Percentiles rank a stretch among this genome's conserved stretches.
phyloP scores from a whole-genome alignment of 805 yeast species.

The Candida gorgasii region DNA sequence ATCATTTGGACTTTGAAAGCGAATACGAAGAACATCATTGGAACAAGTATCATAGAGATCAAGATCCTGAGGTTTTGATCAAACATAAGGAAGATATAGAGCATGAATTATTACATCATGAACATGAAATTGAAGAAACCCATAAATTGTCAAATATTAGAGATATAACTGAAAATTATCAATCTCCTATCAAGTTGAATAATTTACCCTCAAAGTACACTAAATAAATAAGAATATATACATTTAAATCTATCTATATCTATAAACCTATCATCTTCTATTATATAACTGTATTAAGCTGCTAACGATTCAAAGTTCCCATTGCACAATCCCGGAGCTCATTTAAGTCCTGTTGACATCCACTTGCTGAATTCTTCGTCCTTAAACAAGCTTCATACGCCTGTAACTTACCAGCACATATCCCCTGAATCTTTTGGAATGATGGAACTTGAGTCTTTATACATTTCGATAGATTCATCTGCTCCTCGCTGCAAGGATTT shows the following conservation, averaged over 20 bases:
- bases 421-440: slow-evolving; percentile 63
- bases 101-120: slow-evolving; percentile 82
- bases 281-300: too few relatives aligned
- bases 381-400: slow-evolving; percentile 68
- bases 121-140: slow-evolving; percentile 74
- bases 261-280: too few relatives aligned
- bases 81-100: slow-evolving; percentile 90
- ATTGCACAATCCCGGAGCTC: slow-evolving; percentile 68
- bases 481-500: slow-evolving; percentile 54
- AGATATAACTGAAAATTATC: slow-evolving; percentile 27
- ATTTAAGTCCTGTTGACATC: slow-evolving; percentile 54
- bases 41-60: slow-evolving; percentile 72
- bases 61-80: slow-evolving; percentile 77
- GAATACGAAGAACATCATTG: slow-evolving; percentile 96
- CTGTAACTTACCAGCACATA: slow-evolving; percentile 58
- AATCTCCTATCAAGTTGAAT: slow-evolving; percentile 29
- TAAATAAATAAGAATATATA: too few relatives aligned
- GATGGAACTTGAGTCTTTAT: slow-evolving; percentile 67
- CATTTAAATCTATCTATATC: background rate
- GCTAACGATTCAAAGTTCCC: slow-evolving; percentile 23
- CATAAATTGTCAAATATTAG: slow-evolving; percentile 33
- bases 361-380: slow-evolving; percentile 40
- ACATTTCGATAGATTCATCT: slow-evolving; percentile 58
- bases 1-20: slow-evolving; percentile 88
- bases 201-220: slow-evolving; percentile 35